phyloP scores from a whole-genome alignment of 2,329 filamentous ascomycete genomes.

The Neonectria ditissima region DNA sequence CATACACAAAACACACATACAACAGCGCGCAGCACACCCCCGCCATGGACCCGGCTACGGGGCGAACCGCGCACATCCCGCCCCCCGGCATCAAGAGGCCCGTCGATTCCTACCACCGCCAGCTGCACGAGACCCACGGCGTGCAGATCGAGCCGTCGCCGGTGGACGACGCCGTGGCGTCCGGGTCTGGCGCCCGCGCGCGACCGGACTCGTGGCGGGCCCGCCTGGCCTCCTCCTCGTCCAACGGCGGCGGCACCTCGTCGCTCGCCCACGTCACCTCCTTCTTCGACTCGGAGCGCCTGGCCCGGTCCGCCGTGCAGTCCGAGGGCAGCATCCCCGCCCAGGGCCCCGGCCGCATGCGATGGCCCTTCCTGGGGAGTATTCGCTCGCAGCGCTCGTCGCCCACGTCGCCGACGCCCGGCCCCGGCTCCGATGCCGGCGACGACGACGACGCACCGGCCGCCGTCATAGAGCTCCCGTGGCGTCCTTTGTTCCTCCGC shows the following conservation, averaged over 20 bases:
- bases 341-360: conserved; percentile 27
- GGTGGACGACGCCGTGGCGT: conserved; percentile 7
- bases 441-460: no score
- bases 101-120: conserved; percentile 44
- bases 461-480: conserved; percentile 47
- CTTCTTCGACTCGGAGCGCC: conserved; percentile 44
- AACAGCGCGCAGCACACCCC: not conserved
- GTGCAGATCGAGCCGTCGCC: conserved; percentile 32
- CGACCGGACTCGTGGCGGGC: conserved; percentile 23
- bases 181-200: conserved; percentile 39
- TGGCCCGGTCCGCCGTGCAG: conserved; percentile 39
- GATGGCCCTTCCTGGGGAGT: conserved; percentile 45
- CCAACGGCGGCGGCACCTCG: conserved; percentile 16
- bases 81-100: conserved; percentile 38
- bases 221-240: conserved; percentile 17
- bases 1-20: no score
- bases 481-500: conserved; percentile 52
- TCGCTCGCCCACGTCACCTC: conserved; percentile 37
- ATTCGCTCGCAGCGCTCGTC: conserved; percentile 38
- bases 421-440: conserved; percentile 26
- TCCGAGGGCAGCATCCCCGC: conserved; percentile 25
- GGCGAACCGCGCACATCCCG: conserved; percentile 32
- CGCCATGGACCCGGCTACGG: conserved; percentile 39
- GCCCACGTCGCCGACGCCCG: conserved; percentile 26
- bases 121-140: conserved; percentile 43